phyloP scores from a whole-genome alignment of 768 basidiomycete genomes.

The Rhizopogon salebrosus region DNA sequence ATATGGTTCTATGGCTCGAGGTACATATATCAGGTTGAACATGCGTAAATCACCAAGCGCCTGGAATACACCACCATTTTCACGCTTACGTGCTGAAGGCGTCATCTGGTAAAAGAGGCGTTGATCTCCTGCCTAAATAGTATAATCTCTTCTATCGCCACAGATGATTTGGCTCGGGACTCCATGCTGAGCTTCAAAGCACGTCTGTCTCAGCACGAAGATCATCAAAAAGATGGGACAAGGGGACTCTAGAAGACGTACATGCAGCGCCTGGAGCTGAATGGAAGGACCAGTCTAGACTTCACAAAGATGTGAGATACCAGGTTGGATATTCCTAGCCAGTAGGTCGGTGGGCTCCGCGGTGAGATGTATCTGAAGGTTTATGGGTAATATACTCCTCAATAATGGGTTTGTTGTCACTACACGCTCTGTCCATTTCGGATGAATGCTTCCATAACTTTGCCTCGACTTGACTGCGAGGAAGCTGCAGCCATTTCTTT shows the following conservation, averaged over 20 bases:
- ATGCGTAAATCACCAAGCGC: neutral
- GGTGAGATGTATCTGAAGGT: neutral
- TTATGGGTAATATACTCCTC: neutral
- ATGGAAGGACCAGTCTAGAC: neutral
- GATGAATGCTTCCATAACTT: neutral
- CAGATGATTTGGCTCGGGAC: neutral
- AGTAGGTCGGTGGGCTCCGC: neutral
- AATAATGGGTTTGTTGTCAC: neutral
- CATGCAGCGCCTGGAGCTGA: neutral
- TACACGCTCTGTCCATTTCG: neutral
- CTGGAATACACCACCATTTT: neutral
- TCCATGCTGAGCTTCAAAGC: neutral
- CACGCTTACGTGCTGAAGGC: neutral
- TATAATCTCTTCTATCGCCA: neutral
- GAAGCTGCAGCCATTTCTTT: neutral
- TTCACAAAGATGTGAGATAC: neutral
- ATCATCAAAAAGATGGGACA: neutral
- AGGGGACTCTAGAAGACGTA: neutral
- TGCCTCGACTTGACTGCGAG: neutral
- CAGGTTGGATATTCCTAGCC: neutral
- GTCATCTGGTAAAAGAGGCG: neutral
- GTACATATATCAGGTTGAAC: neutral
- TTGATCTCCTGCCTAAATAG: neutral
- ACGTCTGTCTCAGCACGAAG: neutral
- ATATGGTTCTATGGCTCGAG: constrained; percentile 11